phyloP scores from a whole-genome alignment of 768 basidiomycete species.

The Xerocomellus dryophilus region DNA sequence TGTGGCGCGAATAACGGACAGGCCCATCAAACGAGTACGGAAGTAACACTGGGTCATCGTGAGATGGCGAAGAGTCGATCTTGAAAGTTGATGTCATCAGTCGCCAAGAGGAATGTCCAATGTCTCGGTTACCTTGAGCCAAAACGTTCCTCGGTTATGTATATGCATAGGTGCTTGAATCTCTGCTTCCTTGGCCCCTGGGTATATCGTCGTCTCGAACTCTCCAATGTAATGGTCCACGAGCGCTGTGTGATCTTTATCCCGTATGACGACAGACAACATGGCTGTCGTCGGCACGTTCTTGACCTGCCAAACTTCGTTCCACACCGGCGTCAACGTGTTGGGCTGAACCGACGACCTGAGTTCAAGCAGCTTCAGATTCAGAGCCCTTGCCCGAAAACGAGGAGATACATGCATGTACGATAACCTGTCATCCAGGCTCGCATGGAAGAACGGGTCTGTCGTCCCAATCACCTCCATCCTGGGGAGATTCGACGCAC shows the following conservation, averaged over 20 bases:
- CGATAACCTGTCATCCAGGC: slow-evolving; percentile 58
- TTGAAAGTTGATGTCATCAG: slow-evolving; percentile 25
- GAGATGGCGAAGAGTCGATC: slow-evolving; percentile 56
- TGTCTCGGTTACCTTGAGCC: slow-evolving; percentile 51
- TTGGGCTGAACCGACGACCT: slow-evolving; percentile 65
- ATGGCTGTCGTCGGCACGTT: slow-evolving; percentile 67
- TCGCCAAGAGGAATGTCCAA: background rate
- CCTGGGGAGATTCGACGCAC: slow-evolving; percentile 64
- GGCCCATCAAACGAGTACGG: slow-evolving; percentile 75
- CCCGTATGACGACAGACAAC: slow-evolving; percentile 58
- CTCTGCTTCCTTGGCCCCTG: slow-evolving; percentile 63
- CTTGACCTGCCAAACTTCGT: slow-evolving; percentile 69
- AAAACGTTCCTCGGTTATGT: slow-evolving; percentile 57
- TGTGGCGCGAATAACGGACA: slow-evolving; percentile 66
- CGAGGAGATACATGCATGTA: slow-evolving; percentile 50
- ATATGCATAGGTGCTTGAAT: slow-evolving; percentile 54
- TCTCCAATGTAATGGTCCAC: slow-evolving; percentile 66
- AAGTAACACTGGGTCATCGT: slow-evolving; percentile 36
- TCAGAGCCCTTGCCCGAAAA: background rate
- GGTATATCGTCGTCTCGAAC: slow-evolving; percentile 49
- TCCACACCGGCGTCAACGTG: slow-evolving; percentile 67
- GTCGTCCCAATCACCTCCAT: slow-evolving; percentile 63
- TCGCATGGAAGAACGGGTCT: slow-evolving; percentile 73
- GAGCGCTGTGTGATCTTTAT: slow-evolving; percentile 59
- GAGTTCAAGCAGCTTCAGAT: background rate